These are phyloP conservation scores for Lecanicillium sp. DNA, from an alignment of 2,329 filamentous ascomycete genomes.

Conservation along the genomic window DNA sequence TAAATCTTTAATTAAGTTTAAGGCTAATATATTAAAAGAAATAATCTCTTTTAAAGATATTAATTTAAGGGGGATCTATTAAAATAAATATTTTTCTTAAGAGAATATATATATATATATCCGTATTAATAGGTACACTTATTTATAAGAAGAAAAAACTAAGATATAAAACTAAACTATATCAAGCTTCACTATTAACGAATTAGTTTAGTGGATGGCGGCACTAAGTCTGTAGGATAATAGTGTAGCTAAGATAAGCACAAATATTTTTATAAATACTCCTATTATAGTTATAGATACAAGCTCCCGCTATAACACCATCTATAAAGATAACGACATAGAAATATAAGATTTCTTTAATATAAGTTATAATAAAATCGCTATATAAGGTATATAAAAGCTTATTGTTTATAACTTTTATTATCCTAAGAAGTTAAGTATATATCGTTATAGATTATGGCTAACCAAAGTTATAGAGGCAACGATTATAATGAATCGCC, in stretches of 20 bases:
- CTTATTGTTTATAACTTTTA: background rate
- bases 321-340: background rate
- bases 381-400: background rate
- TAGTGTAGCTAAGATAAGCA: background rate
- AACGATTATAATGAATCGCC: background rate
- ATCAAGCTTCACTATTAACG: background rate
- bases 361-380: background rate
- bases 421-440: background rate
- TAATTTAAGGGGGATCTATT: no score
- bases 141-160: no score
- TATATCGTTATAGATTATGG: background rate
- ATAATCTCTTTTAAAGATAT: no score
- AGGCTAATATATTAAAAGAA: no score
- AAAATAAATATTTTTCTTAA: no score
- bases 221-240: background rate
- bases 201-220: background rate
- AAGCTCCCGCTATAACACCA: background rate
- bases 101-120: background rate
- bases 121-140: background rate
- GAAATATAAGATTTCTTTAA: background rate
- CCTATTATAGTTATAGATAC: background rate
- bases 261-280: background rate
- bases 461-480: background rate
- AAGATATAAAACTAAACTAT: no score
- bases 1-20: no score